Percentiles rank a stretch among this genome's conserved stretches.
phyloP scores from a whole-genome alignment of 345 rosid genomes.

The Citrus sp. region DNA sequence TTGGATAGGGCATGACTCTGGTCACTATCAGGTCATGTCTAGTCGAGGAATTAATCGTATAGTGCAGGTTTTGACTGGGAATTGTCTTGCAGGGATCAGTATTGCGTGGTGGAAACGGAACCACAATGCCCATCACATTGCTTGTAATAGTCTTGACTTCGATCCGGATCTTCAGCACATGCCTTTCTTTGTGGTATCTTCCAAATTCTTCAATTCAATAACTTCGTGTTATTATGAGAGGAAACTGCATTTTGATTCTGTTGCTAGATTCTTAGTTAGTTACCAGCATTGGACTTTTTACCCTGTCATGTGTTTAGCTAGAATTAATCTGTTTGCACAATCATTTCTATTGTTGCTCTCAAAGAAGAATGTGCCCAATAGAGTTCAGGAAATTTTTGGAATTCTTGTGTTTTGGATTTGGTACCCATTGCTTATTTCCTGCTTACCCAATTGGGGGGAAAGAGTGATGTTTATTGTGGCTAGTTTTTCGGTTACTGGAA shows the following conservation, averaged over 20 bases:
- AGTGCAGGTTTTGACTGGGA: constrained; percentile 55
- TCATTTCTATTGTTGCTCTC: constrained; percentile 35
- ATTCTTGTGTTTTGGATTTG: constrained; percentile 48
- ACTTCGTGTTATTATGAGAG: constrained; percentile 41
- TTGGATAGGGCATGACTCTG: constrained; percentile 79
- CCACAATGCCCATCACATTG: constrained; percentile 56
- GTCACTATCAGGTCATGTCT: constrained; percentile 50
- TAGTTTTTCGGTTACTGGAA: constrained; percentile 43
- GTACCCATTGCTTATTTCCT: constrained; percentile 54
- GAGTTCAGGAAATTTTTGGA: constrained; percentile 43
- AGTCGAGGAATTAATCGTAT: constrained; percentile 32
- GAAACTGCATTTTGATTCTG: constrained; percentile 45
- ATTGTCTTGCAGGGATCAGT: constrained; percentile 69
- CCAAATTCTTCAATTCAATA: constrained; percentile 40
- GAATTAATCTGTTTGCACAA: constrained; percentile 52
- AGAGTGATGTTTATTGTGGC: constrained; percentile 42
- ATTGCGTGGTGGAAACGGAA: constrained; percentile 63
- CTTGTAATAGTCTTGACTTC: constrained; percentile 51
- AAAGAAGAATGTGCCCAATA: constrained; percentile 31
- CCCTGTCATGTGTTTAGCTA: constrained; percentile 59
- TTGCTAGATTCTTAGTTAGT: constrained; percentile 44
- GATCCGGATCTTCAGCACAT: constrained; percentile 67
- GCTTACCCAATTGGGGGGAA: constrained; percentile 51
- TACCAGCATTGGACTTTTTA: constrained; percentile 61
- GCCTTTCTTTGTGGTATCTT: constrained; percentile 56